Evolutionary conservation across 352 stramenopile species (phyloP), one percentile per base, ranked within the genome.

Genomic region (Pythium coloratum): DNA sequence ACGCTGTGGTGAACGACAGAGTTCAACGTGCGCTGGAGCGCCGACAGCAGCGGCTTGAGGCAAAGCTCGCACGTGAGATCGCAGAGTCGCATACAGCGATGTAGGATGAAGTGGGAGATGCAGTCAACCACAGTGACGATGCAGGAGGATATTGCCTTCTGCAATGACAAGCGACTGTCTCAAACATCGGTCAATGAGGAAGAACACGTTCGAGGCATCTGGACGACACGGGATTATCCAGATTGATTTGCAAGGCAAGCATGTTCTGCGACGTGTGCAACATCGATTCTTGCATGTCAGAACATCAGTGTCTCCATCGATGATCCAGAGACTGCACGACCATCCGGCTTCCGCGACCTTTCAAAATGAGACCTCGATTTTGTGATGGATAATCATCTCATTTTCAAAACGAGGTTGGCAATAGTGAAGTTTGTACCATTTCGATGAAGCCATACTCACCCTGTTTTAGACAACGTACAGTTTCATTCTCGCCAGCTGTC

Each of bases 1-100:
- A 63, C 34, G 66, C 16, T 14, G 24, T 49, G 2, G 42, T 26
- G 42, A 50, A 0, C 1, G 77, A 84, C 50, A 73, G 77, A 0
- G 66, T 82, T 16, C 70, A 87, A 63, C 78, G 79, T 24, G 71
- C 78, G 13, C 55, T 87, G 14, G 71, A 88, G 59, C 58, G 80
- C n/a, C 66, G 80, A 26, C 70, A 78, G 0, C 73, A 81, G 47
- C 81, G 78, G 46, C 61, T 89, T 8, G 62, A 82, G 53, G 66
- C 69, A 33, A 88, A 81, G 65, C 69, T 90, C 24, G 61, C 60
- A 6, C 67, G 60, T 20, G 67, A 73, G 42, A 2, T 59, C 18
- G 55, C 50, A 36, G 56, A 32, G 6, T 18, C 59, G 6, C 36
- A 44, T 24, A 2, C 40, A 3, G 42, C 42, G 4, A 50, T 50